Evolutionary conservation across 2,329 filamentous ascomycete species (phyloP).

Genomic region (Paracoccidioides lutzii): DNA sequence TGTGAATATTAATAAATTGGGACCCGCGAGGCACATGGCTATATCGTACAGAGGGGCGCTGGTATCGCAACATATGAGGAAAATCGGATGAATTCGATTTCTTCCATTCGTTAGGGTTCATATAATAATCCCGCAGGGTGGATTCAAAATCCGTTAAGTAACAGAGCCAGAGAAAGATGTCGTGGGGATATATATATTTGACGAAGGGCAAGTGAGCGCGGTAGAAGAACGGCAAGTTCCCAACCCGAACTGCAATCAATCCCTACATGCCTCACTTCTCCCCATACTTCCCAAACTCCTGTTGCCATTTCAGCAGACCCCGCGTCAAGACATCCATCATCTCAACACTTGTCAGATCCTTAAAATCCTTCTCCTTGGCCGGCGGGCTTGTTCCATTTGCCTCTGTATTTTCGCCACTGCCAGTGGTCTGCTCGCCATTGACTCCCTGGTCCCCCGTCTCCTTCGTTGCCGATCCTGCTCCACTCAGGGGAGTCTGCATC

Average conservation of each 20-base stretch:
- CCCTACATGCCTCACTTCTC: conserved; percentile 28
- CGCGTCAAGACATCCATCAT: conserved; percentile 83
- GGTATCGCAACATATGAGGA: conserved; percentile 1
- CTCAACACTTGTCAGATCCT: conserved; percentile 62
- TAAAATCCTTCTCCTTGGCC: conserved; percentile 46
- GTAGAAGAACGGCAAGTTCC: no score
- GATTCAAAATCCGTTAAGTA: no score
- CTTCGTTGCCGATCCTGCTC: conserved; percentile 20
- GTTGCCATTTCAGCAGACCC: conserved; percentile 75
- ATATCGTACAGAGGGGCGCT: conserved; percentile 2
- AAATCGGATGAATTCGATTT: neutral
- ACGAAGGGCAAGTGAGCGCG: no score
- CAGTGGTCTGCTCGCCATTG: conserved; percentile 10
- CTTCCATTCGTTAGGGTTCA: neutral
- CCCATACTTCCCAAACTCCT: conserved; percentile 48
- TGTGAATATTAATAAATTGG: neutral
- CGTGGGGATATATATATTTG: no score
- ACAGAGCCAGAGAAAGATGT: no score
- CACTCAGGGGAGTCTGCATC: conserved; percentile 28
- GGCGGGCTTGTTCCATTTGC: conserved; percentile 15
- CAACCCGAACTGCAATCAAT: neutral
- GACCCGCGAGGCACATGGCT: neutral
- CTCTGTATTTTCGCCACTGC: conserved; percentile 16
- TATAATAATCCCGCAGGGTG: neutral
- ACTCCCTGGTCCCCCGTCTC: conserved; percentile 19